A percentile compares a stretch with the other conserved stretches of the same genome.
Evolutionary conservation across 306 rosid genomes (phyloP).

Genomic region (Betula pendula): DNA sequence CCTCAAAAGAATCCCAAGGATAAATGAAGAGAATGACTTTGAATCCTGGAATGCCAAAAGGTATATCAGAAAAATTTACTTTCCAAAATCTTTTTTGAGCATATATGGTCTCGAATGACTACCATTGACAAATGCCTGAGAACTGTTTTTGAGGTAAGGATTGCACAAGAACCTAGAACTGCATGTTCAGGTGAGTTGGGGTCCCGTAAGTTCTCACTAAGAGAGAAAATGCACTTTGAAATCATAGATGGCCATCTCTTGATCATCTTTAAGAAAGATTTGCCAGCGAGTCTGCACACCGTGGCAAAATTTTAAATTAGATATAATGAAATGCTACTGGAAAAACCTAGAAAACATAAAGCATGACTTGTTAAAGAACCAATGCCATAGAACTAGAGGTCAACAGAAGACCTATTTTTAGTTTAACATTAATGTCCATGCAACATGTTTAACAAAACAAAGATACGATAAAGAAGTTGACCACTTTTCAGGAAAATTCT

Average conservation of each 20-base stretch:
- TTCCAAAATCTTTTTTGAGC: slow-evolving; percentile 23
- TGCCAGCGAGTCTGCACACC: slow-evolving; percentile 81
- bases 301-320: slow-evolving; percentile 28
- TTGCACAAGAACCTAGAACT: slow-evolving; percentile 93
- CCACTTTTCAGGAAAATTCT: neutral
- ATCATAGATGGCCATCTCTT: slow-evolving; percentile 95
- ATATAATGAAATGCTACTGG: slow-evolving; percentile 12
- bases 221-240: slow-evolving; percentile 81
- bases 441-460: neutral
- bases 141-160: slow-evolving; percentile 86
- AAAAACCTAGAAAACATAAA: neutral
- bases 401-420: neutral
- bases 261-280: slow-evolving; percentile 79
- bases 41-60: slow-evolving; percentile 57
- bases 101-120: slow-evolving; percentile 27
- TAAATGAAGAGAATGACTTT: slow-evolving; percentile 75
- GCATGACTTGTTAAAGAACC: neutral
- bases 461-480: neutral
- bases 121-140: slow-evolving; percentile 94
- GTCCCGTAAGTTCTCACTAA: slow-evolving; percentile 61
- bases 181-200: slow-evolving; percentile 75
- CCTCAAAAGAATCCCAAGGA: slow-evolving; percentile 92
- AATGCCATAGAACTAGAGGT: neutral
- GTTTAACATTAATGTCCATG: neutral
- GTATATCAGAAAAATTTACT: slow-evolving; percentile 28